Percentiles rank a stretch among this genome's conserved stretches.
These are phyloP conservation scores for Chalciporus piperatus DNA, from an alignment of 768 basidiomycete species.

Conservation along the genomic window DNA sequence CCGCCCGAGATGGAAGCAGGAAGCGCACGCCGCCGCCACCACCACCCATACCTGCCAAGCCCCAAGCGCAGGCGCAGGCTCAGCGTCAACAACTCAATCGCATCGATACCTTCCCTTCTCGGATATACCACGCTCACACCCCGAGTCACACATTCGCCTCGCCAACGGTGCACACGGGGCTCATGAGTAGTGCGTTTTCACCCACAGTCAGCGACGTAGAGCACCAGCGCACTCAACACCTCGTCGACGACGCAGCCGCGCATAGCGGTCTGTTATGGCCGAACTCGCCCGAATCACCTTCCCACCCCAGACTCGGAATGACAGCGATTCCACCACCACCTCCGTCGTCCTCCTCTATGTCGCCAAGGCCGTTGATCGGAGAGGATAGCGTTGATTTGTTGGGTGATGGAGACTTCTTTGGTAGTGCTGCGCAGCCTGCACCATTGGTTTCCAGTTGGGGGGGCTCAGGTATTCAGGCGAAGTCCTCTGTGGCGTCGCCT, in stretches of 20 bases:
- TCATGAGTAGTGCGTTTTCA: conserved; percentile 11
- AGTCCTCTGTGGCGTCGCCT: neutral
- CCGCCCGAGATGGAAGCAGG: conserved; percentile 1
- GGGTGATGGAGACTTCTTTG: conserved; percentile 7
- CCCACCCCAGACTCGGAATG: conserved; percentile 26
- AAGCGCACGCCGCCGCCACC: conserved; percentile 49
- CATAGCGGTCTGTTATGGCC: conserved; percentile 42
- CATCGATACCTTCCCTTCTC: conserved; percentile 13
- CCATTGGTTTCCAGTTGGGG: neutral
- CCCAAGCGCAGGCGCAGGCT: conserved; percentile 1
- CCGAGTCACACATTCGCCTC: conserved; percentile 13
- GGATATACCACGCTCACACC: conserved; percentile 19
- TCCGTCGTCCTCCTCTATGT: conserved; percentile 6
- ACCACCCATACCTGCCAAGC: conserved; percentile 40
- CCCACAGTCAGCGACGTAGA: conserved; percentile 37
- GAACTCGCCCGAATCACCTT: conserved; percentile 11
- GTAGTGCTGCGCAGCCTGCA: neutral
- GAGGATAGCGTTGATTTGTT: conserved; percentile 17
- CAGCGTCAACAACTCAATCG: conserved; percentile 4
- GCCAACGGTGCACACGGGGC: conserved; percentile 12
- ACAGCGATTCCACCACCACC: conserved; percentile 29
- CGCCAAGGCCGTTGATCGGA: conserved; percentile 1
- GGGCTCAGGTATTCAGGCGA: neutral
- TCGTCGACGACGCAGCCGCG: conserved; percentile 56
- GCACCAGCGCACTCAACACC: conserved; percentile 55